Base-by-base conservation (phyloP, 2,329 filamentous ascomycete species). In the Daldinia sp. region DNA sequence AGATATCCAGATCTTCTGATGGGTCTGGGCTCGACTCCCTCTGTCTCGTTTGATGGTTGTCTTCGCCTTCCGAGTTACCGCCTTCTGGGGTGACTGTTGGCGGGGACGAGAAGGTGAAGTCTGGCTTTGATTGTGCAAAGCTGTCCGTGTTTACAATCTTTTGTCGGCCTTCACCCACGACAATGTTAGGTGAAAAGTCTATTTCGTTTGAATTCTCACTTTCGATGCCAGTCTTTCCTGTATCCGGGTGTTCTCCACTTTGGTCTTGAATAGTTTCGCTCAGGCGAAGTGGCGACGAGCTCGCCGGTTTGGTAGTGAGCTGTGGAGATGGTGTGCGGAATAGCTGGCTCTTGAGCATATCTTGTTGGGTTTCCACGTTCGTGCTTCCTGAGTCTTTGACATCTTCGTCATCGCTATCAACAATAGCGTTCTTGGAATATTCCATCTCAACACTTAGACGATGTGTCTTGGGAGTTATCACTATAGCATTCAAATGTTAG, bases 391-490 rank as follows among this genome's bases (percentile, higher is more conserved):
- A 41, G n/a, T 67, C 65, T 23, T 66, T 69, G 10, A 30, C 39
- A 30, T 71, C 68, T 18, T 70, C 66, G 20, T 62, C 65, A 30
- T 72, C 71, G 37, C 70, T 66, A 18, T 74, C 72, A 39, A 65
- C 30, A 6, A 60, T 57, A 30, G 62, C 18, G 28, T 67, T 59
- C 59, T 57, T 72, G 9, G 62, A 33, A 15, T 69, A 58, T 9
- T 67, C 64, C 2, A 60, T 51, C 4, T 72, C 72, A 12, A 57
- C 39, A 30, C 56, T 70, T 6, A 67, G 41, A 41, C 70, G 72
- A 41, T 74, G 66, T 4, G 63, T 54, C 63, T 72, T 76, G n/a
- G 76, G 77, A 1, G 75, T 79, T 15, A 74, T 65, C 41, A 79
- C 68, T 71, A 39, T 39, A 60, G 23, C 13, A 41, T 26, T 2